Conservation (phyloP, 2,329 filamentous ascomycete species). For the Periconia sp. region DNA sequence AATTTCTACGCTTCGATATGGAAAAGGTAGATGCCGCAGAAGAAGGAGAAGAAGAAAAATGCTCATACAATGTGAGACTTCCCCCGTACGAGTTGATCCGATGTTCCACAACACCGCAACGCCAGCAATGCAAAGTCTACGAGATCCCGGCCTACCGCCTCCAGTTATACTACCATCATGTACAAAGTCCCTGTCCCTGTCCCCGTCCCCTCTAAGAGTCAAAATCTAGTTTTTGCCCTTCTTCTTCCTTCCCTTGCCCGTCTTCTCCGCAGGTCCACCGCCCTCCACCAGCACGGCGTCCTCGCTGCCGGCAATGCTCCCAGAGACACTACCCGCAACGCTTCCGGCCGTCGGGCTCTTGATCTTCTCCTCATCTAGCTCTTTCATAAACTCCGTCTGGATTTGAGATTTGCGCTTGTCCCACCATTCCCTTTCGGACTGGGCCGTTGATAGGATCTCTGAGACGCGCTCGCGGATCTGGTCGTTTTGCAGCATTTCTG, state of each 20-base stretch:
- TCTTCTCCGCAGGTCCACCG: constrained; percentile 49
- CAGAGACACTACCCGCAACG: constrained; percentile 37
- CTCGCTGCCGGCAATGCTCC: constrained; percentile 53
- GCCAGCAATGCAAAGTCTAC: constrained; percentile 21
- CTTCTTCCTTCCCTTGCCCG: constrained; percentile 61
- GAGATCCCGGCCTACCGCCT: background rate
- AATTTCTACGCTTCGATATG: background rate
- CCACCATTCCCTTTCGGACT: constrained; percentile 88
- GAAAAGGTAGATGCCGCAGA: background rate
- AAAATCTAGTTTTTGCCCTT: constrained; percentile 62
- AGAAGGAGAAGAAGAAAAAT: background rate
- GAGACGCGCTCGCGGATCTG: constrained; percentile 73
- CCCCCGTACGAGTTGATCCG: constrained; percentile 2
- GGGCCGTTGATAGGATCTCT: constrained; percentile 71
- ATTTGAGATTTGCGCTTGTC: constrained; percentile 76
- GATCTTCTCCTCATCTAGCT: constrained; percentile 65
- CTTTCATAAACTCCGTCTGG: constrained; percentile 77
- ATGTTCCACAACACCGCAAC: constrained; percentile 18
- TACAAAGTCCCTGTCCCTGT: too few species aligned
- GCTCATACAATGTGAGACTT: constrained; percentile 1
- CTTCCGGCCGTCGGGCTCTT: constrained; percentile 20
- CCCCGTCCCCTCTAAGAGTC: background rate
- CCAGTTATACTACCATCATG: background rate
- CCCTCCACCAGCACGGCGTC: constrained; percentile 77
- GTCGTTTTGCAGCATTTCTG: constrained; percentile 89